Evolutionary conservation across 768 basidiomycete species (phyloP), one percentile per base, ranked within the genome.

Genomic region (Lentinula raphanica): DNA sequence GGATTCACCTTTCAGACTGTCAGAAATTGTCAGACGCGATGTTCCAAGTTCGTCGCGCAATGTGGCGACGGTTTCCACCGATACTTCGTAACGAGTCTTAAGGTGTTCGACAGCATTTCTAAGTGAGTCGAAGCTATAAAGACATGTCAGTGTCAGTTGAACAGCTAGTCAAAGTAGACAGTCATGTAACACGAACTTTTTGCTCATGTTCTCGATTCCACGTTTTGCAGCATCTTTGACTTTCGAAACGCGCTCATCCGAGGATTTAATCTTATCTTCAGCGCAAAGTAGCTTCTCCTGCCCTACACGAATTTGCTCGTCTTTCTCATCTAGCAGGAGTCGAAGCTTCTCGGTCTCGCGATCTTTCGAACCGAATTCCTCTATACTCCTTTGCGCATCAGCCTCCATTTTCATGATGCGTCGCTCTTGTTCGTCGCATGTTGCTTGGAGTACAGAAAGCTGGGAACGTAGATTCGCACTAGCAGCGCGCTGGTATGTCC

Each of bases 51-150:
- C 69, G 6, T 67, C 65, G 60, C 65, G 67, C 11, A 66, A 60
- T 28, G 48, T 60, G 56, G 56, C 67, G 21, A 71, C 66, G n/a
- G 68, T 66, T 1, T 60, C 49, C 13, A 62, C 62, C 2, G 68
- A 68, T 4, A 65, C 63, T 19, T 67, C 58, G 23, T 65, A 64
- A 8, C 62, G 62, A 19, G 51, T 51, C 45, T 67, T 70, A 7
- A 76, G 60, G 12, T 62, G 54, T 36, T 69, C 69, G 25, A 74
- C 53, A 19, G 63, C 63, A 25, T 58, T 68, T 56, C 70, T 71
- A 13, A 76, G 67, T 35, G 56, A 60, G 15, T 65, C 51, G 55
- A 66, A 69, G 50, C 74, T 76, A 54, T 19, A 42, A 19, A 40
- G 17, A 46, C 45, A 12, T 13, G 11, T 1, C n/a, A n/a, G n/a